A percentile compares a stretch with the other conserved stretches of the same genome.
These are phyloP conservation scores for Pseudocercospora macadamiae DNA, from an alignment of 2,329 filamentous ascomycete species.

Conservation along the genomic window DNA sequence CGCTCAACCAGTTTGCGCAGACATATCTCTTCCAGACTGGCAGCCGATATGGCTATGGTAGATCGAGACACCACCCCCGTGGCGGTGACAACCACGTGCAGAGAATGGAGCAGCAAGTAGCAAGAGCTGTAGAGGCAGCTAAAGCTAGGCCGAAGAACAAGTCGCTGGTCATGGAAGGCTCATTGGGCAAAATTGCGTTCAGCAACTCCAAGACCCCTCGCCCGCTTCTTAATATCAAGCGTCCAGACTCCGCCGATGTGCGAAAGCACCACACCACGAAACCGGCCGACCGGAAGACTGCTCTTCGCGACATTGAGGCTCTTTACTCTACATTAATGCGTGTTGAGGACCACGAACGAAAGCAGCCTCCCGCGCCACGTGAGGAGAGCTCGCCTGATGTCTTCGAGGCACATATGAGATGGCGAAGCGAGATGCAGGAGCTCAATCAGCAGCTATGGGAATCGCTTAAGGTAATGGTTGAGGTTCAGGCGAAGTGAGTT, in stretches of 20 bases:
- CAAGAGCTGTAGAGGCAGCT: slow-evolving; percentile 92
- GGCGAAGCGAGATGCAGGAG: slow-evolving; percentile 70
- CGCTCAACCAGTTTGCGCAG: slow-evolving; percentile 93
- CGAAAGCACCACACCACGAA: slow-evolving; percentile 52
- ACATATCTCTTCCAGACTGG: slow-evolving; percentile 97
- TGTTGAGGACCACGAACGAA: slow-evolving; percentile 89
- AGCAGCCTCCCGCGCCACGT: slow-evolving; percentile 69
- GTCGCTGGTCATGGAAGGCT: slow-evolving; percentile 93
- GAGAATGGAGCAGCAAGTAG: slow-evolving; percentile 98
- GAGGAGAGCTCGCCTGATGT: slow-evolving; percentile 68
- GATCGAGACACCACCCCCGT: slow-evolving; percentile 68
- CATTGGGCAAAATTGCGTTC: slow-evolving; percentile 96
- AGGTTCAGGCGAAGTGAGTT: slow-evolving; percentile 65
- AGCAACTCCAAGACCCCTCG: slow-evolving; percentile 98
- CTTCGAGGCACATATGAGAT: slow-evolving; percentile 75
- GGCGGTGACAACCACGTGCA: slow-evolving; percentile 97
- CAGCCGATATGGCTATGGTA: slow-evolving; percentile 72
- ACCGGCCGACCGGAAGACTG: slow-evolving; percentile 75
- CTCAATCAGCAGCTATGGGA: slow-evolving; percentile 83
- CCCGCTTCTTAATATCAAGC: slow-evolving; percentile 92
- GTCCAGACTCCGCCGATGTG: slow-evolving; percentile 69
- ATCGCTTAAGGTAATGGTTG: slow-evolving; percentile 88
- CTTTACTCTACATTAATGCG: slow-evolving; percentile 89
- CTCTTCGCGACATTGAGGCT: slow-evolving; percentile 82
- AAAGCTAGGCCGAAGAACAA: slow-evolving; percentile 98